Evolutionary conservation across 2,329 filamentous ascomycete genomes (phyloP), one percentile per base, ranked within the genome.

Genomic region (Magnaporthales sp.): DNA sequence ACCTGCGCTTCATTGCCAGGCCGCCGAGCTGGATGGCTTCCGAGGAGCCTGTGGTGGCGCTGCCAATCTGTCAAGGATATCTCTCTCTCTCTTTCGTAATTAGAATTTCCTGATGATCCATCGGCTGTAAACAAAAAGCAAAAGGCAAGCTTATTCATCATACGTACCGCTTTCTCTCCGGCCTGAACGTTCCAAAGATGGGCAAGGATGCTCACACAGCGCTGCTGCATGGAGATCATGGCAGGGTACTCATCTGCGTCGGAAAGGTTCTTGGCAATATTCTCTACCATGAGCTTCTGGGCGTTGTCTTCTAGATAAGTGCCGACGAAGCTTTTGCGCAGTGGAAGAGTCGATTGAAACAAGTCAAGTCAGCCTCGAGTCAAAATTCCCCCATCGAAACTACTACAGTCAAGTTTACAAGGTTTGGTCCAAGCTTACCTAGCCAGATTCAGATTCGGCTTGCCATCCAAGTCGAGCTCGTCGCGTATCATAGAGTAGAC

Each of bases 1-100:
- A 91, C 24, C 86, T 80, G n/a, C 88, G 81, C 79, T 91, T 91
- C 89, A 92, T 91, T 3, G 89, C 89, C 24, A 91, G 77, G 1
- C 87, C 88, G 32, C 87, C 89, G 0, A 91, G 81, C 72, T 90
- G 87, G 67, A 91, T 89, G 0, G 88, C 89, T 74, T 91, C 89
- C 11, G 85, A 89, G 0, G 87, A 91, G 0, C 89, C 89, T 0
- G 89, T 90, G 0, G 89, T 91, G 3, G 89, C 88, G 0, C 87
- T 85, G 2, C 89, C 89, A 65, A 91, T 66, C 64, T 63, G 31
- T 13, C 10, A 61, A 29, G 56, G 56, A n/a, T n/a, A n/a, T 26
- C 26, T 61, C 15, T 26, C 26, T 26, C 15, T 22, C 11, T 27
- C 11, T 7, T 61, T 61, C 10, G 27, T 61, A 8, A 61, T 27